phyloP scores from a whole-genome alignment of 345 rosid species.

The Populus alba region DNA sequence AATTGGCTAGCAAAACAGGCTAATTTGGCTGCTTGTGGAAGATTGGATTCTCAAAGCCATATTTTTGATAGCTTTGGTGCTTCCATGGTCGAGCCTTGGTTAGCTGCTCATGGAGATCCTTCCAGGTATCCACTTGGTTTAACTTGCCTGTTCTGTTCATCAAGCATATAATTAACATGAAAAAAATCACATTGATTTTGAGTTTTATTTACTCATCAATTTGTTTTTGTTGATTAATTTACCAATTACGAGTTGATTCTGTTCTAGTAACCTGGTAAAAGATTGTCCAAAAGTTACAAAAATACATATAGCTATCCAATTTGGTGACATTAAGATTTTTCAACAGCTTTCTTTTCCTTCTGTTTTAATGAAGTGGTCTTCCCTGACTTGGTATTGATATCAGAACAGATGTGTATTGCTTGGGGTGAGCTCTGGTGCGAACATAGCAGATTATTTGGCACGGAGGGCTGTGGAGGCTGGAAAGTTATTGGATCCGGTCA shows the following conservation, averaged over 20 bases:
- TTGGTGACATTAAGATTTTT: background rate
- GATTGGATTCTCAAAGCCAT: slow-evolving; percentile 61
- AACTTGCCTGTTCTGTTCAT: background rate
- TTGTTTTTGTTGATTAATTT: background rate
- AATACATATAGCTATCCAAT: too few relatives aligned
- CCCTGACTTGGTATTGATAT: slow-evolving; percentile 11
- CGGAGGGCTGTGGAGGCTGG: slow-evolving; percentile 76
- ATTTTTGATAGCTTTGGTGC: slow-evolving; percentile 82
- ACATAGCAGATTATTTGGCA: slow-evolving; percentile 76
- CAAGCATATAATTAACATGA: background rate
- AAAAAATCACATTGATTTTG: background rate
- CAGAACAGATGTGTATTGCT: slow-evolving; percentile 76
- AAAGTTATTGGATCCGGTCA: slow-evolving; percentile 67
- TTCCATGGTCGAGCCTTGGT: slow-evolving; percentile 93
- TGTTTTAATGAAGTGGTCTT: background rate
- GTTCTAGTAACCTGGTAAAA: too few relatives aligned
- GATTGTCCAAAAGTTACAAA: too few relatives aligned
- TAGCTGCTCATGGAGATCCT: slow-evolving; percentile 90
- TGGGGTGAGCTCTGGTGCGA: slow-evolving; percentile 92
- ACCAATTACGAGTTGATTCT: too few relatives aligned
- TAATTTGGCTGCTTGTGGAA: slow-evolving; percentile 83
- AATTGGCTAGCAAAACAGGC: slow-evolving; percentile 93
- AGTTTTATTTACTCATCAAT: background rate
- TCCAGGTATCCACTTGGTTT: slow-evolving; percentile 51
- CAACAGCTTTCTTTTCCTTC: background rate